Percentiles rank a stretch among this genome's conserved stretches.
These are phyloP conservation scores for Plasmodium knowlesi DNA, from an alignment of 169 alveolate genomes.

Conservation along the genomic window DNA sequence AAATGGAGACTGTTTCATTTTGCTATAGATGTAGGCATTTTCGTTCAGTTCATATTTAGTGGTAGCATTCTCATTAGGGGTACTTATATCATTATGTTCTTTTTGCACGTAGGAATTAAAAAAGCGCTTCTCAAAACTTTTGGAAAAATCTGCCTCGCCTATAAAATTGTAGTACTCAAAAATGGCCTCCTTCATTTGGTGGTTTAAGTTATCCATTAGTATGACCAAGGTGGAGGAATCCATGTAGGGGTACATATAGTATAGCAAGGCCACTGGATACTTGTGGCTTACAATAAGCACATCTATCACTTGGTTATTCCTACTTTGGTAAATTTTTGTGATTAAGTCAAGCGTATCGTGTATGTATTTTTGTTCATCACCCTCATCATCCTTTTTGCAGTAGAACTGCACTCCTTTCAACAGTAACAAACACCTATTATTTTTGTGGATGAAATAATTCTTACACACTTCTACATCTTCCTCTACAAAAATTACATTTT, in stretches of 20 bases:
- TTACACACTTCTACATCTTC: slow-evolving; percentile 48
- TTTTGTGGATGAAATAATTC: slow-evolving; percentile 37
- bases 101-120: neutral
- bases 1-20: slow-evolving; percentile 61
- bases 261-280: slow-evolving; percentile 53
- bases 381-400: slow-evolving; percentile 7
- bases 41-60: slow-evolving; percentile 9
- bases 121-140: slow-evolving; percentile 4
- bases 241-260: slow-evolving; percentile 51
- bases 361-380: neutral
- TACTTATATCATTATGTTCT: neutral
- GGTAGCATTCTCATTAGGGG: neutral
- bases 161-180: slow-evolving; percentile 53
- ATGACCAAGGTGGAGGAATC: slow-evolving; percentile 60
- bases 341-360: slow-evolving; percentile 45
- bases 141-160: slow-evolving; percentile 70
- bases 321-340: slow-evolving; percentile 48
- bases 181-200: slow-evolving; percentile 60
- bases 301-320: slow-evolving; percentile 51
- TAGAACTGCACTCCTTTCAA: slow-evolving; percentile 41
- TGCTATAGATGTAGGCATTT: slow-evolving; percentile 28
- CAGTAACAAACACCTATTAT: slow-evolving; percentile 29
- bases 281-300: slow-evolving; percentile 32
- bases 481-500: slow-evolving; percentile 52
- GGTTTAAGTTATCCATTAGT: slow-evolving; percentile 66